Conservation (phyloP, 148 eudicot species). For the Silene latifolia region DNA sequence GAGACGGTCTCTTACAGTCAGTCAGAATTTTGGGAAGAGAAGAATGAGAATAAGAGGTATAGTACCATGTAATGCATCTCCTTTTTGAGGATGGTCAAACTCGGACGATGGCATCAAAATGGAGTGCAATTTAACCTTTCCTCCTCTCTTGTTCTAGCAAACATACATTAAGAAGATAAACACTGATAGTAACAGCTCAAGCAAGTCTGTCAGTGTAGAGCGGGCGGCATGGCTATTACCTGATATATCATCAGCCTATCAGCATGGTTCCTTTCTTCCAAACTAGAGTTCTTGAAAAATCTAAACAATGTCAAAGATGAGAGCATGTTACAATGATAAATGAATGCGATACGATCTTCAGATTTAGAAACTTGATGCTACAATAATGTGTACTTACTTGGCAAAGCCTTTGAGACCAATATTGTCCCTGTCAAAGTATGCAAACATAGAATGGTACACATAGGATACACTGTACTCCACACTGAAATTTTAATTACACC, state of each 20-base stretch:
- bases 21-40: background rate
- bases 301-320: conserved; percentile 28
- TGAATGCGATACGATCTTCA: background rate
- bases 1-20: too few species aligned
- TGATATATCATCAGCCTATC: conserved; percentile 85
- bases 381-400: conserved; percentile 49
- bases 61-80: conserved; percentile 79
- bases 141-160: conserved; percentile 79
- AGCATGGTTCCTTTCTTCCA: conserved; percentile 85
- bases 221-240: too few species aligned
- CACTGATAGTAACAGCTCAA: too few species aligned
- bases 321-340: too few species aligned
- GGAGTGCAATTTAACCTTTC: conserved; percentile 59
- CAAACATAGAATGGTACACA: conserved; percentile 74
- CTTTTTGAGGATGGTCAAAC: conserved; percentile 69
- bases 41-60: conserved; percentile 6
- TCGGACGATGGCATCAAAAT: conserved; percentile 58
- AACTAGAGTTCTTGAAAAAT: conserved; percentile 79
- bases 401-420: conserved; percentile 81
- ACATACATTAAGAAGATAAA: background rate
- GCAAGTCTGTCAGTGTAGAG: too few species aligned
- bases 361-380: background rate
- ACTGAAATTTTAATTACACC: conserved; percentile 36
- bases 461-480: conserved; percentile 87
- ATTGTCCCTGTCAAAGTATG: conserved; percentile 84